Evolutionary conservation across 352 stramenopile genomes (phyloP).

Genomic region (Globisporangium barbulae): DNA sequence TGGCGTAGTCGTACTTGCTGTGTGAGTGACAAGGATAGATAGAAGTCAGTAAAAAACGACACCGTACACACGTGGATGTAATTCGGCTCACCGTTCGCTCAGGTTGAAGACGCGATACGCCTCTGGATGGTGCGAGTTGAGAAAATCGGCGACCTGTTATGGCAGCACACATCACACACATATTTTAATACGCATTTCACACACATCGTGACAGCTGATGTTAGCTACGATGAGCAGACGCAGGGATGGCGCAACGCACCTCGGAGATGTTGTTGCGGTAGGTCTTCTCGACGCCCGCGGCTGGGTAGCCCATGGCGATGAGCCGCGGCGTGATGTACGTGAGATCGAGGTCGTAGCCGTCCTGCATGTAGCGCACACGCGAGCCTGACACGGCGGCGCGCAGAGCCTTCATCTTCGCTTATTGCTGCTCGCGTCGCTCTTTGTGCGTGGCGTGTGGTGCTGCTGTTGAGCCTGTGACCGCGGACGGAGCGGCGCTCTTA

Average conservation of each 20-base stretch:
- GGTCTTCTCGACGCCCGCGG: conserved; percentile 78
- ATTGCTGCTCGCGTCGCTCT: not conserved
- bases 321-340: conserved; percentile 83
- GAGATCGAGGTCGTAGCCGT: conserved; percentile 82
- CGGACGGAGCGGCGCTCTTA: not conserved
- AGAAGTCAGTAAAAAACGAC: not conserved
- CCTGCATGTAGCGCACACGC: conserved; percentile 79
- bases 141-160: conserved; percentile 49
- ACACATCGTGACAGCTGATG: not conserved
- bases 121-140: conserved; percentile 64
- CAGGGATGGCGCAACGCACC: conserved; percentile 15
- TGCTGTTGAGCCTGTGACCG: not conserved
- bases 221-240: not conserved
- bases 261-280: conserved; percentile 86
- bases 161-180: not conserved
- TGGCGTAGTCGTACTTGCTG: conserved; percentile 66
- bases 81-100: conserved; percentile 54
- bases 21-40: not conserved
- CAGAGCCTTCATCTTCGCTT: conserved; percentile 65
- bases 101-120: conserved; percentile 82
- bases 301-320: conserved; percentile 82
- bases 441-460: not conserved
- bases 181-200: not conserved
- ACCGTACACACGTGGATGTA: not conserved
- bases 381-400: conserved; percentile 75